phyloP scores from a whole-genome alignment of 1,284 basidiomycete species.

The Ustilago sp. region DNA sequence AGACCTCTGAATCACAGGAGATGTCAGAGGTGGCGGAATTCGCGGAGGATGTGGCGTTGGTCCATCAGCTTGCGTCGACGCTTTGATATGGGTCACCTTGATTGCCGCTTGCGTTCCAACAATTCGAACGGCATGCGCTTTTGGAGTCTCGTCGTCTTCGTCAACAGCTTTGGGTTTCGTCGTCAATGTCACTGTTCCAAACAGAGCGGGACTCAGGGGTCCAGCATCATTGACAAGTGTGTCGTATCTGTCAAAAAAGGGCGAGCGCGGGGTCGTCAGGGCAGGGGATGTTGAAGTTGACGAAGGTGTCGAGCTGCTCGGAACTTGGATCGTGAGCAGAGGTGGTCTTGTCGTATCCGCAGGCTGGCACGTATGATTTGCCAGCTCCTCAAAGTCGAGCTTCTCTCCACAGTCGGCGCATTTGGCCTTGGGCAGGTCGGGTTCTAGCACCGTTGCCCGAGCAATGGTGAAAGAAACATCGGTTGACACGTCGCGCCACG shows the following conservation, averaged over 20 bases:
- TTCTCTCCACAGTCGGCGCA: slow-evolving; percentile 59
- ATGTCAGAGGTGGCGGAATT: slow-evolving; percentile 9
- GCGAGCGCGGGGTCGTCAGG: slow-evolving; percentile 31
- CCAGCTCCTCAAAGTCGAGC: slow-evolving; percentile 58
- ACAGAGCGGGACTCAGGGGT: slow-evolving; percentile 37
- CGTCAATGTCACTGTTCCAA: neutral
- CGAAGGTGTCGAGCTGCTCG: slow-evolving; percentile 22
- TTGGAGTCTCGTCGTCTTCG: slow-evolving; percentile 33
- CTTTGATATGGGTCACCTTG: slow-evolving; percentile 22
- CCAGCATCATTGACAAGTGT: slow-evolving; percentile 24
- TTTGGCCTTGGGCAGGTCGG: slow-evolving; percentile 54
- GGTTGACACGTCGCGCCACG: slow-evolving; percentile 10
- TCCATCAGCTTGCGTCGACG: neutral
- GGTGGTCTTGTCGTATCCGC: slow-evolving; percentile 16
- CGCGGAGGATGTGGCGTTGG: neutral
- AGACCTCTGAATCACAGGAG: slow-evolving; percentile 25
- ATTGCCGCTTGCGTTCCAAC: slow-evolving; percentile 30
- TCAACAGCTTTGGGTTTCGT: neutral
- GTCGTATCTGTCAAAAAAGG: slow-evolving; percentile 55
- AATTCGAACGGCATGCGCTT: slow-evolving; percentile 37
- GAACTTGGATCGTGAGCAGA: slow-evolving; percentile 36
- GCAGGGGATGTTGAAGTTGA: slow-evolving; percentile 21
- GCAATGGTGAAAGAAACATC: slow-evolving; percentile 24
- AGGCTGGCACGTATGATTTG: slow-evolving; percentile 46
- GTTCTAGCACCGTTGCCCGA: slow-evolving; percentile 49